Conservation (phyloP, 805 yeast genomes). For the Candida oleophila region DNA sequence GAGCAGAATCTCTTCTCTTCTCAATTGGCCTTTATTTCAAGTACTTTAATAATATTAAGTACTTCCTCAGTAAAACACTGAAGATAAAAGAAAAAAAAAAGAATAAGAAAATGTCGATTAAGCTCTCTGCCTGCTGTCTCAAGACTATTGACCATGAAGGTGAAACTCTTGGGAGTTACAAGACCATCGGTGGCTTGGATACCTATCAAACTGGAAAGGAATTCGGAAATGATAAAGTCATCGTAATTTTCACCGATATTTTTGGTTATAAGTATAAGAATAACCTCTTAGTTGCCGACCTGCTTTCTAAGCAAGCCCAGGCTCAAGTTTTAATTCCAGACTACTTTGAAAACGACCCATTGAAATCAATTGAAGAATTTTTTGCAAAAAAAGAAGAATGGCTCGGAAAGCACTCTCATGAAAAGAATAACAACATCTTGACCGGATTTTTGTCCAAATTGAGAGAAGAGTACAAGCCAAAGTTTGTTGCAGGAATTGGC, state of each 20-base stretch:
- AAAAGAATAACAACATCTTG: constrained; percentile 12
- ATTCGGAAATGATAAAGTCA: constrained; percentile 15
- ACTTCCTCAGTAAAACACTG: neutral
- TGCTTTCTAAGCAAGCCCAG: constrained; percentile 12
- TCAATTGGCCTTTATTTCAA: too few species aligned
- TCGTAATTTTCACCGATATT: constrained; percentile 29
- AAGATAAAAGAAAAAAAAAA: too few species aligned
- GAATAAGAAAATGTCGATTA: neutral
- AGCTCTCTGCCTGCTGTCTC: constrained; percentile 18
- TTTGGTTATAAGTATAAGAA: constrained; percentile 26
- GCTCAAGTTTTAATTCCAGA: constrained; percentile 30
- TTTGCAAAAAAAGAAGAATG: neutral
- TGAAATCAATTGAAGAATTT: constrained; percentile 3
- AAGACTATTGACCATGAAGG: constrained; percentile 27
- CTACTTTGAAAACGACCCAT: constrained; percentile 26
- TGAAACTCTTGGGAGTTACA: constrained; percentile 20
- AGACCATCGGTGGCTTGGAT: constrained; percentile 22
- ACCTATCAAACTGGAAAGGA: constrained; percentile 26
- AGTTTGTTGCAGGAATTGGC: constrained; percentile 17
- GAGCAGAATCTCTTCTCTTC: too few species aligned
- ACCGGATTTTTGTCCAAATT: constrained; percentile 4
- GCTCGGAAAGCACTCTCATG: constrained; percentile 10
- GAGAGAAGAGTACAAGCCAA: neutral
- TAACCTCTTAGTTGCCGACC: constrained; percentile 28
- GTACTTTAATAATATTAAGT: too few species aligned